Evolutionary conservation across 202 grass and related monocot genomes (phyloP), one percentile per base, ranked within the genome.

Genomic region (Panicum hallii): DNA sequence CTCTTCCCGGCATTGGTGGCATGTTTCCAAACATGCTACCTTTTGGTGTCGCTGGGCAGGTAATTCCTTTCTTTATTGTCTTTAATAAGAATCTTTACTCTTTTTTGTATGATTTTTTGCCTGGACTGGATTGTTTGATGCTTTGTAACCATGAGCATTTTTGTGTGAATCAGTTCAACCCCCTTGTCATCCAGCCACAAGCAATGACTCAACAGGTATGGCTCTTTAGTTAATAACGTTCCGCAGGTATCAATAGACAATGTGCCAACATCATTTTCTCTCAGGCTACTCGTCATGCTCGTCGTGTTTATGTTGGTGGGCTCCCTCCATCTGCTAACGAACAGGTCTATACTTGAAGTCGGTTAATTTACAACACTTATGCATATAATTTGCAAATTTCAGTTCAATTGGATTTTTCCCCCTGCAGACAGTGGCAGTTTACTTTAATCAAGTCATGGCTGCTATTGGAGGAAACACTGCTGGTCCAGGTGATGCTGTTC

Each of bases 361-460:
- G 63, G 5, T 66, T 84, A 57, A 32, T 74, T 55, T 82, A 63
- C 65, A 63, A 22, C 14, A n/a, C 50, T 67, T 75, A 20, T 20
- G 19, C 48, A 62, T 58, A 36, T 60, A 43, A 15, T 60, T 62
- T 76, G 9, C 70, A 71, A 56, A 28, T 83, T 14, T 72, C 70
- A 42, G 36, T 85, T 74, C 54, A 72, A 20, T 58, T 75, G 49
- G 13, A 42, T 77, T 47, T 63, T 2, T 72, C 74, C 38, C 57
- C 7, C 5, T 78, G 79, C 92, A 98, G 95, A 88, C 95, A 20
- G 95, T 98, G 83, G 95, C 95, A 70, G 88, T 94, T 54, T 98
- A 88, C 70, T 98, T 98, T 78, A 98, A 94, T 88, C 95, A 98
- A 87, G 95, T 98, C 23, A 98, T 98, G 95, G 85, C 92, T 89